Evolutionary conservation across 148 eudicot species (phyloP).

Genomic region (Rhododendron kiyosumense): DNA sequence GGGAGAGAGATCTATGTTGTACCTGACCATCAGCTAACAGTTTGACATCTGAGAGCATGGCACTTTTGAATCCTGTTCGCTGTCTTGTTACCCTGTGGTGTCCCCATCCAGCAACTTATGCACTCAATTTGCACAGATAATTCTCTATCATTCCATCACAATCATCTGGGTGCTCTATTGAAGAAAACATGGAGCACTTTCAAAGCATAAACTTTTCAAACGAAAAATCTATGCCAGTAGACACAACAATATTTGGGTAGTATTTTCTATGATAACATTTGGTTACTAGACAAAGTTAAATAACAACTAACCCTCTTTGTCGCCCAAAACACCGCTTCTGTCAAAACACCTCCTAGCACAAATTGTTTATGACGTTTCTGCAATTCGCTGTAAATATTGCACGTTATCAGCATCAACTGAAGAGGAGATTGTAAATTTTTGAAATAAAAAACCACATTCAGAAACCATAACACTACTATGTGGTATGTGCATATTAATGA

Average conservation of each 20-base stretch:
- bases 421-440: not conserved
- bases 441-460: not conserved
- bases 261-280: not conserved
- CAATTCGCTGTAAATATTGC: slow-evolving; percentile 63
- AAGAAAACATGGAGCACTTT: not conserved
- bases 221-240: not conserved
- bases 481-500: not conserved
- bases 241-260: not conserved
- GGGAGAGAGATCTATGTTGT: slow-evolving; percentile 1
- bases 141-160: slow-evolving; percentile 1
- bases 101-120: slow-evolving; percentile 81
- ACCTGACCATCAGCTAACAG: slow-evolving; percentile 95
- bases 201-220: not conserved
- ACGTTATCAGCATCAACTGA: slow-evolving; percentile 9
- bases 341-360: slow-evolving; percentile 60
- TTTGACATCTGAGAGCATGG: slow-evolving; percentile 74
- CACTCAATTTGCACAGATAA: slow-evolving; percentile 14
- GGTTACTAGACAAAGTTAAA: not conserved
- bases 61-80: slow-evolving; percentile 82
- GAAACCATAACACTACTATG: not conserved
- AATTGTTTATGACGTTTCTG: slow-evolving; percentile 80
- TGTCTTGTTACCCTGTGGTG: slow-evolving; percentile 46
- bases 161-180: not conserved
- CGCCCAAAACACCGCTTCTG: slow-evolving; percentile 97
- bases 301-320: slow-evolving; percentile 72